phyloP scores from a whole-genome alignment of 257 asterid species.

The Paulownia fortunei region DNA sequence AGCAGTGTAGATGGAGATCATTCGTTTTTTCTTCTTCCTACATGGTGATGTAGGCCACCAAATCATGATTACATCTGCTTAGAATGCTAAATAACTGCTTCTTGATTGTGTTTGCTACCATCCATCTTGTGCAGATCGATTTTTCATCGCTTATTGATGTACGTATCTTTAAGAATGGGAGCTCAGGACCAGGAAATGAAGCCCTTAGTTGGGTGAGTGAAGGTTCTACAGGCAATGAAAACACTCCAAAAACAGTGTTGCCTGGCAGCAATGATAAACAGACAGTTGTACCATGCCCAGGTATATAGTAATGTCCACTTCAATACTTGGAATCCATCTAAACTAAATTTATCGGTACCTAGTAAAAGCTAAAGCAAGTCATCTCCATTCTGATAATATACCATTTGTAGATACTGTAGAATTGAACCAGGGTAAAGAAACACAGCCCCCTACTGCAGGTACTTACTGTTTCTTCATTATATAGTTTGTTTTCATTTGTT shows the following conservation, averaged over 20 bases:
- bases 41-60: constrained; percentile 1
- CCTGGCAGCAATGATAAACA: constrained; percentile 45
- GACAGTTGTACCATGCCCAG: constrained; percentile 39
- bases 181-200: constrained; percentile 43
- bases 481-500: constrained; percentile 11
- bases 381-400: neutral
- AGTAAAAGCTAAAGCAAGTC: neutral
- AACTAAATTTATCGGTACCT: neutral
- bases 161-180: constrained; percentile 54
- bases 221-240: constrained; percentile 38
- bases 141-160: constrained; percentile 75
- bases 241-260: constrained; percentile 34
- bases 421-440: constrained; percentile 35
- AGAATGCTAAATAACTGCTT: constrained; percentile 5
- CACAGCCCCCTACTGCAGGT: constrained; percentile 40
- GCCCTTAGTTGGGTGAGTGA: constrained; percentile 37
- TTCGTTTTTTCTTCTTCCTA: neutral
- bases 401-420: constrained; percentile 34
- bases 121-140: constrained; percentile 61
- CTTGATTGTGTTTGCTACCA: constrained; percentile 25
- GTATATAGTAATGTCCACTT: constrained; percentile 40
- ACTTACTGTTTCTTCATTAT: neutral
- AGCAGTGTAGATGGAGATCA: constrained; percentile 12
- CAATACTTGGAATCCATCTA: neutral
- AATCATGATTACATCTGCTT: constrained; percentile 4